Evolutionary conservation across 2,329 filamentous ascomycete species (phyloP), one percentile per base, ranked within the genome.

Genomic region (Pseudogymnoascus sp.): DNA sequence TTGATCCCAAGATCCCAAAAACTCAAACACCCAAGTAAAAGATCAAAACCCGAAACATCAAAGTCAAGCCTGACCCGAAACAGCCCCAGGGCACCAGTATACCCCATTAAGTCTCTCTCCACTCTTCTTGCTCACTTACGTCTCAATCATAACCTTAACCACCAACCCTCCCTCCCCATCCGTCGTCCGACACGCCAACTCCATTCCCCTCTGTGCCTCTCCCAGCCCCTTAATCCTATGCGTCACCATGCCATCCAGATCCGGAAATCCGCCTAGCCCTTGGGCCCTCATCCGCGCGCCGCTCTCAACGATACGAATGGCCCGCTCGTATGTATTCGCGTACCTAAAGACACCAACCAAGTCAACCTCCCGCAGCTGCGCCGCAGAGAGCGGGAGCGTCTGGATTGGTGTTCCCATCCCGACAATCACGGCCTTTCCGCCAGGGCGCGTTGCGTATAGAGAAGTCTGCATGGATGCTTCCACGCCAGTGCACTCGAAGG

Each of bases 401-500:
- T 96, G 92, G 71, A 96, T 90, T 43, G 86, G 76, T 73, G 89
- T 89, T 72, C 93, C 93, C 91, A 97, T 96, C 62, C 93, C 93
- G 66, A 87, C 91, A 78, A 96, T 91, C 7, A 96, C 88, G 70
- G 91, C 93, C n/a, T 83, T 88, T 33, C 90, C 90, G 63, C 90
- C 90, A 50, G 81, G 80, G 66, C 87, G 83, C 26, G 92, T 82
- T 22, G 82, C 82, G 75, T 93, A 87, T 69, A 93, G 82, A 33
- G 83, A 84, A 0, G 89, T 83, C 77, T 93, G 89, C 70, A 93
- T 91, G 10, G 85, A 89, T 0, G 89, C 84, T 76, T 92, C 89
- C 1, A 89, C 90, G 38, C 90, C 90, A 35, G 85, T 89, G 14
- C 90, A 90, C 74, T 95, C 91, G 70, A 95, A 90, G 40, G 46